These are phyloP conservation scores for Metschnikowia picachoensis DNA, from an alignment of 805 yeast genomes.

Conservation along the genomic window DNA sequence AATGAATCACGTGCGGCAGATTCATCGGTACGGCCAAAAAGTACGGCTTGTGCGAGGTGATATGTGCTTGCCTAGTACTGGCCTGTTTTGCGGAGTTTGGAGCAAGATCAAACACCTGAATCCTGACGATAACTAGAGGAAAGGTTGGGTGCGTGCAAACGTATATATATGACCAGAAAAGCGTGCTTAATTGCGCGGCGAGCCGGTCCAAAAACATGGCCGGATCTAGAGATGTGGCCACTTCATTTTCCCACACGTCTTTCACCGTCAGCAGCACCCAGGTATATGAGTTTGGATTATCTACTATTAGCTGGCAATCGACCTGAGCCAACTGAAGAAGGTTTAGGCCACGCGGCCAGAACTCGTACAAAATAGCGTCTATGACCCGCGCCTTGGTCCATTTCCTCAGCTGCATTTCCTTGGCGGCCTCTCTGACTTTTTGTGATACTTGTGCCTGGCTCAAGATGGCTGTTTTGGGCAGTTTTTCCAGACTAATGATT, in stretches of 20 bases:
- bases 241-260: slow-evolving; percentile 29
- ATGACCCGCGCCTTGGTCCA: slow-evolving; percentile 32
- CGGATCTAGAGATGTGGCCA: slow-evolving; percentile 44
- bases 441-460: slow-evolving; percentile 8
- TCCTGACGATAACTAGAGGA: slow-evolving; percentile 57
- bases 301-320: slow-evolving; percentile 62
- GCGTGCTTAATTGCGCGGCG: slow-evolving; percentile 42
- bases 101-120: slow-evolving; percentile 61
- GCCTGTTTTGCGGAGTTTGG: slow-evolving; percentile 4
- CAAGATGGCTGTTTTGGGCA: slow-evolving; percentile 4
- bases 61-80: slow-evolving; percentile 28
- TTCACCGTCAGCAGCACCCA: slow-evolving; percentile 50
- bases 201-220: slow-evolving; percentile 47
- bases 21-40: slow-evolving; percentile 65
- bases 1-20: slow-evolving; percentile 63
- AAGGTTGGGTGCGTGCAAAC: slow-evolving; percentile 60
- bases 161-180: slow-evolving; percentile 63
- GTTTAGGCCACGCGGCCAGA: slow-evolving; percentile 57
- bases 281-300: slow-evolving; percentile 45
- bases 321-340: slow-evolving; percentile 65
- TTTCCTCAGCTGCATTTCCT: slow-evolving; percentile 12
- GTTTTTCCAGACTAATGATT: background rate
- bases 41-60: slow-evolving; percentile 55
- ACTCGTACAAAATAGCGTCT: slow-evolving; percentile 45
- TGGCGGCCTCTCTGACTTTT: slow-evolving; percentile 10